Evolutionary conservation across 2,329 filamentous ascomycete genomes (phyloP).

Genomic region (Cadophora luteo-olivacea): DNA sequence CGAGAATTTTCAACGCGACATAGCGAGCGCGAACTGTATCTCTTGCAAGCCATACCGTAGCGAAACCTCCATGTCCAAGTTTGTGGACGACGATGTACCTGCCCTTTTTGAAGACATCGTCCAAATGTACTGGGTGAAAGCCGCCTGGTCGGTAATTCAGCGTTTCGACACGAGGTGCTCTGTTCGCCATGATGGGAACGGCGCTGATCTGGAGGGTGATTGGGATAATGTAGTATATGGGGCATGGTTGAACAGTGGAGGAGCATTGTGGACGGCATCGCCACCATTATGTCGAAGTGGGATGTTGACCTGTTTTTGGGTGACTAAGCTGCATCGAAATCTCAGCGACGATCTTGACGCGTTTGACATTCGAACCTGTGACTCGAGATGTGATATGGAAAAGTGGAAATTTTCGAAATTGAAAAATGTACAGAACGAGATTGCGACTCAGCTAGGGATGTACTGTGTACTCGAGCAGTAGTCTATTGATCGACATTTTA

Average conservation of each 20-base stretch:
- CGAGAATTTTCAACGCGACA: slow-evolving; percentile 36
- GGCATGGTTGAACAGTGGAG: neutral
- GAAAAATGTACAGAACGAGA: neutral
- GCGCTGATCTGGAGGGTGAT: neutral
- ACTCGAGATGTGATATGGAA: neutral
- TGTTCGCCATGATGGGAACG: slow-evolving; percentile 1
- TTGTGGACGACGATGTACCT: slow-evolving; percentile 54
- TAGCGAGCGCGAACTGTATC: slow-evolving; percentile 35
- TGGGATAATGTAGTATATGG: neutral
- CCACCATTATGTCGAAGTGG: slow-evolving; percentile 4
- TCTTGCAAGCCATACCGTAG: slow-evolving; percentile 54
- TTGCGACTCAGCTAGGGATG: no score
- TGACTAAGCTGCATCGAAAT: slow-evolving; percentile 17
- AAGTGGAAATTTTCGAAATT: neutral
- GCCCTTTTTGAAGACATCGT: slow-evolving; percentile 50
- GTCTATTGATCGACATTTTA: neutral
- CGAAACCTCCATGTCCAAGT: slow-evolving; percentile 52
- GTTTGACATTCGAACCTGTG: slow-evolving; percentile 3
- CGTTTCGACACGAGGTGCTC: slow-evolving; percentile 19
- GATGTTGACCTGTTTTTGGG: slow-evolving; percentile 9
- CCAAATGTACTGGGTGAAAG: slow-evolving; percentile 52
- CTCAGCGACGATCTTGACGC: slow-evolving; percentile 6
- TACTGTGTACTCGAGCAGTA: neutral
- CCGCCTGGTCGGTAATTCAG: slow-evolving; percentile 44
- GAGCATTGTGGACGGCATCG: neutral